Conservation (phyloP, 345 rosid genomes). For the Geranium rotundifolium region DNA sequence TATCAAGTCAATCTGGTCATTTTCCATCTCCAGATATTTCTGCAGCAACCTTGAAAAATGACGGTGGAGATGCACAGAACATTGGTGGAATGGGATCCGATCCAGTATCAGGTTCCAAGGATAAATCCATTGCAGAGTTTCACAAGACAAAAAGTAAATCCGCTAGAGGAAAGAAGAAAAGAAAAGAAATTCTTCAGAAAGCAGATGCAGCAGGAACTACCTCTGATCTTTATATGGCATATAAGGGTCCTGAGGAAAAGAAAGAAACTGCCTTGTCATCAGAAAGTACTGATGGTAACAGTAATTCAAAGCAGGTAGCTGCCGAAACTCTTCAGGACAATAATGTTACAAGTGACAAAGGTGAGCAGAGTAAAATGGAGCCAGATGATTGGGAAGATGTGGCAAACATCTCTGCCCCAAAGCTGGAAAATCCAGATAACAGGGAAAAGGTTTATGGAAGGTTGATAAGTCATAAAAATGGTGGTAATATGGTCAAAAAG, state of each 20-base stretch:
- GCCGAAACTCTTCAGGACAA: conserved; percentile 20
- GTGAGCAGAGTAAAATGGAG: conserved; percentile 43
- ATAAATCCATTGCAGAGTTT: conserved; percentile 34
- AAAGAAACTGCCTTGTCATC: conserved; percentile 29
- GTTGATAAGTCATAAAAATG: conserved; percentile 19
- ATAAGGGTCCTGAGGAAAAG: conserved; percentile 83
- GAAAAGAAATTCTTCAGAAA: conserved; percentile 58
- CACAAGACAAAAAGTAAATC: conserved; percentile 32
- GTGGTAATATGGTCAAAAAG: conserved; percentile 41
- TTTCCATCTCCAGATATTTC: conserved; percentile 19
- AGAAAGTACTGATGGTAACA: conserved; percentile 13
- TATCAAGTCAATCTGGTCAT: conserved; percentile 6
- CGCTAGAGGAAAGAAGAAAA: conserved; percentile 42
- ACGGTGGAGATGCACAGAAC: conserved; percentile 25
- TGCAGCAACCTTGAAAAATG: conserved; percentile 19
- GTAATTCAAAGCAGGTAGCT: conserved; percentile 25
- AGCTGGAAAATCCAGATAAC: conserved; percentile 26
- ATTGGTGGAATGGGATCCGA: conserved; percentile 17
- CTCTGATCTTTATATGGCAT: conserved; percentile 78
- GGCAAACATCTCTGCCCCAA: conserved; percentile 72
- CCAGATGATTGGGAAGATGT: conserved; percentile 98
- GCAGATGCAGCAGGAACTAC: conserved; percentile 92
- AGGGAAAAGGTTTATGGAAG: conserved; percentile 1
- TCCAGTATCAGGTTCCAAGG: conserved; percentile 29
- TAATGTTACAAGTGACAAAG: conserved; percentile 19